Evolutionary conservation across 139 green algal species (phyloP).

Genomic region (Chlorella ohadii): DNA sequence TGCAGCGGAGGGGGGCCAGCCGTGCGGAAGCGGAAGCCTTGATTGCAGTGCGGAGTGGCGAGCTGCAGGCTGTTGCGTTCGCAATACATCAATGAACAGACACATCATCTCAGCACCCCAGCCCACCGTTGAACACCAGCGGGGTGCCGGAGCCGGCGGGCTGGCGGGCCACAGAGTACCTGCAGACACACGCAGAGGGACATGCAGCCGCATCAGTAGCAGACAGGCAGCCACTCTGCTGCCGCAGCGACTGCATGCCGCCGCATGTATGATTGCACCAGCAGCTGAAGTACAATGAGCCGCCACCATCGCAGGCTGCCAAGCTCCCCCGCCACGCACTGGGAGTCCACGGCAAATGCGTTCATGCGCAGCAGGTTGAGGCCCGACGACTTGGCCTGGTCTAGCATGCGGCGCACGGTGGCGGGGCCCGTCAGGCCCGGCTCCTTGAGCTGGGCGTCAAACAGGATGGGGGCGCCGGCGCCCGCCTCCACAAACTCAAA

Average conservation of each 20-base stretch:
- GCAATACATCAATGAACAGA: no score
- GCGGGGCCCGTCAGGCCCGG: not conserved
- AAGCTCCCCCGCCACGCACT: slow-evolving; percentile 11
- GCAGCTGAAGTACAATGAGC: no score
- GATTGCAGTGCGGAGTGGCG: no score
- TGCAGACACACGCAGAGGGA: not conserved
- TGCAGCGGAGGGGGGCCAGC: no score
- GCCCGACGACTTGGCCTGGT: slow-evolving; percentile 15
- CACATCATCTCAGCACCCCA: no score
- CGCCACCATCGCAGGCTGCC: no score
- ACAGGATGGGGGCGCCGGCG: slow-evolving; percentile 18
- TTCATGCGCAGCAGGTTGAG: slow-evolving; percentile 50
- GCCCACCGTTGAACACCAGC: not conserved
- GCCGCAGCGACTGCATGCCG: no score
- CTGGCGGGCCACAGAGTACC: not conserved
- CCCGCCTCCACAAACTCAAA: slow-evolving; percentile 42
- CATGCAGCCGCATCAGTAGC: no score
- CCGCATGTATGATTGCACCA: no score
- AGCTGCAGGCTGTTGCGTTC: no score
- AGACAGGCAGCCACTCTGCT: no score
- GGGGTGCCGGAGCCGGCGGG: not conserved
- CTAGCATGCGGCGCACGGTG: slow-evolving; percentile 39
- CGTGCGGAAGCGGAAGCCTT: no score
- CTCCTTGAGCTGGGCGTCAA: slow-evolving; percentile 12
- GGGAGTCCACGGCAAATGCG: slow-evolving; percentile 27